Conservation (phyloP, 345 rosid species). For the Arabidopsis thaliana region TAIR10.1 NC_003076.8:4018001-4018500, state of each 20-base stretch:
- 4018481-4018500: constrained; percentile 96
- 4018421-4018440: constrained; percentile 78
- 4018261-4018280: constrained; percentile 85
- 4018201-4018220: constrained; percentile 96
- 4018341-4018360: constrained; percentile 32
- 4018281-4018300: constrained; percentile 65
- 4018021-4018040: constrained; percentile 78
- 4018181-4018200: constrained; percentile 75
- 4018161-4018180: constrained; percentile 58
- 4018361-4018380: constrained; percentile 47
- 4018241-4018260: constrained; percentile 73
- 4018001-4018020: constrained; percentile 77
- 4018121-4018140: constrained; percentile 66
- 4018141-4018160: constrained; percentile 54
- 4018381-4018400: constrained; percentile 46
- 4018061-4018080: constrained; percentile 82
- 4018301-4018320: constrained; percentile 24
- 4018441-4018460: constrained; percentile 84
- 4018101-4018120: constrained; percentile 67
- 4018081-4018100: constrained; percentile 59
- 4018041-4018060: constrained; percentile 68
- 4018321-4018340: constrained; percentile 14
- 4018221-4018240: constrained; percentile 83
- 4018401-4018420: constrained; percentile 74
- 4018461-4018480: constrained; percentile 79